Evolutionary conservation across 2,329 filamentous ascomycete genomes (phyloP), one percentile per base, ranked within the genome.

Genomic region (Cryoendolithus antarcticus): DNA sequence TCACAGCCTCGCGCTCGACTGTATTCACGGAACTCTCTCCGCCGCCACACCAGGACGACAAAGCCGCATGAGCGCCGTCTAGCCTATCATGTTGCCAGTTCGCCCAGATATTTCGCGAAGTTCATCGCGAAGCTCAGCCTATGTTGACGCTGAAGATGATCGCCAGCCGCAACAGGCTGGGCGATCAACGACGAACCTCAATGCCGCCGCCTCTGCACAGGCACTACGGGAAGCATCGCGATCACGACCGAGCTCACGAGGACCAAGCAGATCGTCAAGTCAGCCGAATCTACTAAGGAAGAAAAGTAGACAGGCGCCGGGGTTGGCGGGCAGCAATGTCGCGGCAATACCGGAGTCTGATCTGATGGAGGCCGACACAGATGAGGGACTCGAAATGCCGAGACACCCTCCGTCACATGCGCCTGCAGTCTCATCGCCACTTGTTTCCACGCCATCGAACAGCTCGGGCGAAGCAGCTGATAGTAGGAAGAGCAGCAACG

Each of bases 191-290:
- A 47, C 47, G 34, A 54, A 50, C 35, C 45, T 59, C 32, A 50
- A 54, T 38, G 57, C 57, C 9, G 53, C 57, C 11, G 51, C 51
- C 9, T 59, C 56, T 15, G 55, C 55, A 35, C 54, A 57, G 37
- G 53, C 54, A n/a, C 36, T 61, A n/a, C 51, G 55, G 32, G 49
- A 55, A 45, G 46, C 49, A 24, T 44, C 49, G 11, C 48, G 48
- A 34, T 12, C 10, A n/a, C 12, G 10, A 12, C 41, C 48, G 12
- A 37, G 29, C 12, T 45, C 48, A 15, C 40, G 39, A 21, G 32
- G 39, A 28, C 35, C 42, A 9, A 43, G 39, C 35, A 35, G 40
- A 34, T 40, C 38, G 11, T 32, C 38, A 11, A 44, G 42, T 30
- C 41, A 37, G 28, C 44, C 49, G 32, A 48, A 48, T 15, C 27